These are phyloP conservation scores for Venturia oleaginea DNA, from an alignment of 2,329 filamentous ascomycete species.

Conservation along the genomic window DNA sequence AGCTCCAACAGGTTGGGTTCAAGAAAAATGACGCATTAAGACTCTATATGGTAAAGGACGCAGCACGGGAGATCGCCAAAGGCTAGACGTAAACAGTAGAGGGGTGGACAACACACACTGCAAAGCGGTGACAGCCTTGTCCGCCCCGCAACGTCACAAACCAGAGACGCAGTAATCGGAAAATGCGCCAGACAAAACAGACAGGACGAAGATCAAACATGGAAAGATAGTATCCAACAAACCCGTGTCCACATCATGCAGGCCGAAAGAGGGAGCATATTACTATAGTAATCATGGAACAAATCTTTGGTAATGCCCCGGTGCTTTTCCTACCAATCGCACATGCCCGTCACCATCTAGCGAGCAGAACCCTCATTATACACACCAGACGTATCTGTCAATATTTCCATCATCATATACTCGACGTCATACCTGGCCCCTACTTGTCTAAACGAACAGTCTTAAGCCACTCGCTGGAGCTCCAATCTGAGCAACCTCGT, in stretches of 20 bases:
- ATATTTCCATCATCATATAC: background rate
- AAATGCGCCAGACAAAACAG: background rate
- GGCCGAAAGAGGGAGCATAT: background rate
- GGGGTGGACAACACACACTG: background rate
- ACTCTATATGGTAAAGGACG: background rate
- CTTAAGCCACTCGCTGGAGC: conserved; percentile 89
- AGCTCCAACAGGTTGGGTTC: background rate
- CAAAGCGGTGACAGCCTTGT: background rate
- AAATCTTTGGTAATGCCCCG: background rate
- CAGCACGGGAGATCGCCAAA: background rate
- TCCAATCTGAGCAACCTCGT: conserved; percentile 86
- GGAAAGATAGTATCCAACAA: background rate
- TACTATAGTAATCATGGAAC: background rate
- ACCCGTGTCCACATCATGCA: background rate
- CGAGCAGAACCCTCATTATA: conserved; percentile 1
- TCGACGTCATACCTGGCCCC: background rate
- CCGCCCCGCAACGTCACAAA: background rate
- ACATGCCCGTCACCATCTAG: background rate
- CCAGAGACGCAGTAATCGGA: background rate
- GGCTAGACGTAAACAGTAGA: background rate
- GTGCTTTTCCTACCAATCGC: background rate
- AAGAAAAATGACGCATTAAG: background rate
- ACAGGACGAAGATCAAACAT: background rate
- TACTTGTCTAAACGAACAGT: conserved; percentile 51
- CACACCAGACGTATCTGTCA: background rate